Evolutionary conservation across 2,329 filamentous ascomycete species (phyloP), one percentile per base, ranked within the genome.

Genomic region (Apiospora arundinis): DNA sequence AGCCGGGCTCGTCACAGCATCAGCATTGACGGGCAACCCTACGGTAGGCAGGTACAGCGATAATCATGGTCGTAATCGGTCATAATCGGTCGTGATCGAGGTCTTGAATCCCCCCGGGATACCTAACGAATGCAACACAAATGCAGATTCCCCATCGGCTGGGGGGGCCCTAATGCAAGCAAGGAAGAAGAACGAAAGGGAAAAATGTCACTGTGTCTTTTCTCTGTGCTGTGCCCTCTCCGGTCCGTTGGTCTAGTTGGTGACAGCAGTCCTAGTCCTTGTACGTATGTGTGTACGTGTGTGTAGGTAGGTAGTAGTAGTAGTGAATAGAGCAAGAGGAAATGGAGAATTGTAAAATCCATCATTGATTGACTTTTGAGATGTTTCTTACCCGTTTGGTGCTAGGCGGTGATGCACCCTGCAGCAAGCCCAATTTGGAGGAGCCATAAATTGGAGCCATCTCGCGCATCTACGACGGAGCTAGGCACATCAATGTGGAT

Each of bases 371-470:
- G 56, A 63, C 32, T 63, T 63, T 63, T 40, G 56, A 40, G 56
- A 63, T 63, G 56, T 40, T 21, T 63, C 56, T 63, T 63, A 40
- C 56, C 56, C 32, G 32, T 40, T 63, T 32, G 3, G 56, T 40
- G 28, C 56, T 63, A 63, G 56, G 18, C 28, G 42, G 11, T n/a
- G 56, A 63, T n/a, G 56, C 56, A 63, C 56, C 56, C 56, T 63
- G 56, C 56, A 63, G 56, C 56, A 63, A 63, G 56, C 56, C 56
- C 56, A 63, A 63, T 63, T 63, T 63, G 56, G 56, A 63, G 56
- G 56, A 63, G 56, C 56, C n/a, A 63, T 63, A 63, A 56, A 63
- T 63, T 63, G 56, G 56, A 40, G 32, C 56, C 52, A 60, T 60
- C 56, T 63, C 56, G 40, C 56, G 56, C 28, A 63, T 63, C 56